Percentiles rank a stretch among this genome's conserved stretches.
phyloP scores from a whole-genome alignment of 2,329 filamentous ascomycete species.

The Cladosporium oxysporum region DNA sequence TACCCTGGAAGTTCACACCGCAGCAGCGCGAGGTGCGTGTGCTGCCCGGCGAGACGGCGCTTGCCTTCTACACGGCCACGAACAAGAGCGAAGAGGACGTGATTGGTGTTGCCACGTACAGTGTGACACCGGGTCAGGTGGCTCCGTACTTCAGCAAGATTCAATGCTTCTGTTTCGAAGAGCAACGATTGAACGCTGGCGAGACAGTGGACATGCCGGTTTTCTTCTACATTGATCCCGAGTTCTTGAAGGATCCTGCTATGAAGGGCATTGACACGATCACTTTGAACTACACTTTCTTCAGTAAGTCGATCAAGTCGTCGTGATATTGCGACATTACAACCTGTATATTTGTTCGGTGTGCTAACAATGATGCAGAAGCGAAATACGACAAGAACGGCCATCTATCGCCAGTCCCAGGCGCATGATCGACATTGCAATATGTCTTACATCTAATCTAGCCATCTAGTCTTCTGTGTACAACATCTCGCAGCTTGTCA shows the following conservation, averaged over 20 bases:
- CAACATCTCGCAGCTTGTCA: slow-evolving; percentile 7
- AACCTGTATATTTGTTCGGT: not conserved
- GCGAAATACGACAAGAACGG: slow-evolving; percentile 83
- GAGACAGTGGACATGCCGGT: slow-evolving; percentile 99
- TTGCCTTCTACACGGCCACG: slow-evolving; percentile 96
- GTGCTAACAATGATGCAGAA: slow-evolving; percentile 53
- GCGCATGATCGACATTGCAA: slow-evolving; percentile 22
- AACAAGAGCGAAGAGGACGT: slow-evolving; percentile 86
- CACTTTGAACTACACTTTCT: slow-evolving; percentile 96
- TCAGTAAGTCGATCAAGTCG: slow-evolving; percentile 66
- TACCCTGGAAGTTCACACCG: slow-evolving; percentile 96
- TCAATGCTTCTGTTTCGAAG: slow-evolving; percentile 98
- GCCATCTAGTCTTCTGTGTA: not conserved
- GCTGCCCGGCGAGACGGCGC: slow-evolving; percentile 89
- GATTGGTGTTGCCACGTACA: slow-evolving; percentile 97
- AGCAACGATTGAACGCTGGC: slow-evolving; percentile 85
- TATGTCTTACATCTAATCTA: not conserved
- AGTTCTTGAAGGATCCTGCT: slow-evolving; percentile 85
- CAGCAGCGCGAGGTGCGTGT: slow-evolving; percentile 97
- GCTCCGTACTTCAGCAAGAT: slow-evolving; percentile 99
- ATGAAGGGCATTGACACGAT: slow-evolving; percentile 96
- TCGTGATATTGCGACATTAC: not conserved
- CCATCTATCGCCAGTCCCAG: slow-evolving; percentile 60
- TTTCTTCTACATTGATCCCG: slow-evolving; percentile 98
- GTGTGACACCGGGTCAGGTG: slow-evolving; percentile 91